Evolutionary conservation across 306 rosid genomes (phyloP).

Genomic region (Rubus parviflorus): DNA sequence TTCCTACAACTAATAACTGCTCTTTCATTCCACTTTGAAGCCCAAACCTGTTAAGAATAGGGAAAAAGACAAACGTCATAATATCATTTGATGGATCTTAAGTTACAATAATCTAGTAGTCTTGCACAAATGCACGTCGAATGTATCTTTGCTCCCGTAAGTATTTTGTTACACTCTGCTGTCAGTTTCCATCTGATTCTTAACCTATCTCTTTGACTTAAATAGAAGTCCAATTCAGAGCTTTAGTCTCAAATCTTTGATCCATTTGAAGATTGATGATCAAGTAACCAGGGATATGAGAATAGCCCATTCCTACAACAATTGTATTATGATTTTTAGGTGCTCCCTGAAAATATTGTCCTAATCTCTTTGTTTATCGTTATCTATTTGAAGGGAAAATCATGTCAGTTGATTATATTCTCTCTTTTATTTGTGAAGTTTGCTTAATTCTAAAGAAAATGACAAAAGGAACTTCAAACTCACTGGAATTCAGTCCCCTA

Average conservation of each 20-base stretch:
- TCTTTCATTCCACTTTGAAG: conserved; percentile 4
- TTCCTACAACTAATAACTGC: not conserved
- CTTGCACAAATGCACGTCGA: not conserved
- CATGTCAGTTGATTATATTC: not conserved
- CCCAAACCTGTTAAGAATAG: conserved; percentile 38
- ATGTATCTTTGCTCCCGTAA: not conserved
- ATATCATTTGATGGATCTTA: not conserved
- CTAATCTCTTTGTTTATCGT: not conserved
- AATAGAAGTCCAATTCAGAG: not conserved
- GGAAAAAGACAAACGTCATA: not conserved
- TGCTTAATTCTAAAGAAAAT: not conserved
- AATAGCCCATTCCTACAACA: not conserved
- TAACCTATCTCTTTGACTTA: not conserved
- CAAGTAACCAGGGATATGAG: not conserved
- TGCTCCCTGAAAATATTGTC: not conserved
- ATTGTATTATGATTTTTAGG: not conserved
- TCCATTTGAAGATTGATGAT: not conserved
- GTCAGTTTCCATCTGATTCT: not conserved
- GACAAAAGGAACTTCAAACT: not conserved
- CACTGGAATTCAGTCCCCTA: not conserved
- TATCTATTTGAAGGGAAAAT: not conserved
- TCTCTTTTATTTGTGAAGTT: too few species aligned
- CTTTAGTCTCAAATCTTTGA: not conserved
- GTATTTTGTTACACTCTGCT: not conserved
- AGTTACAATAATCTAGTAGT: not conserved